A percentile compares a stretch with the other conserved stretches of the same genome.
Conservation (phyloP, 2,329 filamentous ascomycete genomes). For the Magnaporthales sp. region DNA sequence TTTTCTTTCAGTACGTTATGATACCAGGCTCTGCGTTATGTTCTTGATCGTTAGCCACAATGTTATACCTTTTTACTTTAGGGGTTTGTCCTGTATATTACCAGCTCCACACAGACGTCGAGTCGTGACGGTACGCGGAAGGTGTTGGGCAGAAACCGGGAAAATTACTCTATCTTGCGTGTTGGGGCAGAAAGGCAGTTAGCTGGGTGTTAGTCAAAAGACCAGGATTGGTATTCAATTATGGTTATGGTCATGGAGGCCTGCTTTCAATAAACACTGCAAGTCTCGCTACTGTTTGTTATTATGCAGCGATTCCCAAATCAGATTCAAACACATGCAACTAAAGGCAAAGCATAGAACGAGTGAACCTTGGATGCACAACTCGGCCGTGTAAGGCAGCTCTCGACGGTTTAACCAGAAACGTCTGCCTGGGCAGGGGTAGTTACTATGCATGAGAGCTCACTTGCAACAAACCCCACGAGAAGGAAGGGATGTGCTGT, state of each 20-base stretch:
- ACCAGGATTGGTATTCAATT: neutral
- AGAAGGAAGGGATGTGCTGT: neutral
- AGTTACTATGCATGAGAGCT: neutral
- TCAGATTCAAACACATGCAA: neutral
- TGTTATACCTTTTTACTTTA: neutral
- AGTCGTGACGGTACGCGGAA: neutral
- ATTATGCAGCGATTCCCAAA: neutral
- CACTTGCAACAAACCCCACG: neutral
- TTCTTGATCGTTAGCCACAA: neutral
- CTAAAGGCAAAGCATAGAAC: neutral
- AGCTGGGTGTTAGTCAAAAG: neutral
- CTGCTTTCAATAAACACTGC: neutral
- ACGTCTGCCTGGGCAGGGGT: neutral
- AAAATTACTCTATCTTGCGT: neutral
- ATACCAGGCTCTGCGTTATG: slow-evolving; percentile 3
- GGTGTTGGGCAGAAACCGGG: neutral
- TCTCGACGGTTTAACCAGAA: neutral
- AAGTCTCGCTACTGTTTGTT: neutral
- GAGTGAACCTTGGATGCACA: neutral
- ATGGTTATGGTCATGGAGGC: neutral
- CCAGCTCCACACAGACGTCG: neutral
- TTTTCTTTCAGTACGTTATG: slow-evolving; percentile 2
- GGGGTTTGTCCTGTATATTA: neutral
- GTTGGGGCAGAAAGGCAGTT: neutral
- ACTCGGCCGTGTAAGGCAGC: neutral